These are phyloP conservation scores for Nannizzia gypsea DNA, from an alignment of 2,329 filamentous ascomycete species.

Conservation along the genomic window DNA sequence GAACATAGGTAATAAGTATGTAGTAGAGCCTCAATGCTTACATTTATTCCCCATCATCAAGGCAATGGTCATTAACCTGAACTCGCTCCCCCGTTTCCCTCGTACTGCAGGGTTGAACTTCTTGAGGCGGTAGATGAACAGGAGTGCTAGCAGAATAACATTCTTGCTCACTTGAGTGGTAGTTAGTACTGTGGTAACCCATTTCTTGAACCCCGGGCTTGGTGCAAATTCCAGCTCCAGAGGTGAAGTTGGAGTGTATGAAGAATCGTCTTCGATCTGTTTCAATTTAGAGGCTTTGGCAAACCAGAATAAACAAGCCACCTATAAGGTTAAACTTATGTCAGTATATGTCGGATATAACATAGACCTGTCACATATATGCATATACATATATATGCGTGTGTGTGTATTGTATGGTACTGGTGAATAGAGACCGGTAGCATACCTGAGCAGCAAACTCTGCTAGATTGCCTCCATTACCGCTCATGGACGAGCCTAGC, in stretches of 20 bases:
- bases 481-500: constrained; percentile 64
- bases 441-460: constrained; percentile 73
- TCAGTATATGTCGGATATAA: not conserved
- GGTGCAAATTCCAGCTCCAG: constrained; percentile 64
- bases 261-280: constrained; percentile 52
- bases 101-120: constrained; percentile 79
- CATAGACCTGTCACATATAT: constrained; percentile 2
- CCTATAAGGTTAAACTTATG: constrained; percentile 39
- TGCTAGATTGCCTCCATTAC: constrained; percentile 61
- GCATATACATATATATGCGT: not conserved
- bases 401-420: too few relatives aligned
- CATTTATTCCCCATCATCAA: constrained; percentile 98
- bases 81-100: constrained; percentile 87
- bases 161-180: constrained; percentile 96
- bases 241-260: constrained; percentile 34
- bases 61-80: constrained; percentile 80
- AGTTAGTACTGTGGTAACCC: constrained; percentile 79
- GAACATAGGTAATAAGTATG: not conserved
- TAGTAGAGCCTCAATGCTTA: constrained; percentile 32
- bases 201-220: constrained; percentile 73
- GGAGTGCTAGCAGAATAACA: constrained; percentile 74
- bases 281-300: constrained; percentile 72
- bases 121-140: constrained; percentile 91
- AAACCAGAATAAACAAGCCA: constrained; percentile 97
- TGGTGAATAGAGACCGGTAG: too few relatives aligned